Conservation (phyloP, 225 moss, liverwort and hornwort genomes). For the Straminergon stramineum region DNA sequence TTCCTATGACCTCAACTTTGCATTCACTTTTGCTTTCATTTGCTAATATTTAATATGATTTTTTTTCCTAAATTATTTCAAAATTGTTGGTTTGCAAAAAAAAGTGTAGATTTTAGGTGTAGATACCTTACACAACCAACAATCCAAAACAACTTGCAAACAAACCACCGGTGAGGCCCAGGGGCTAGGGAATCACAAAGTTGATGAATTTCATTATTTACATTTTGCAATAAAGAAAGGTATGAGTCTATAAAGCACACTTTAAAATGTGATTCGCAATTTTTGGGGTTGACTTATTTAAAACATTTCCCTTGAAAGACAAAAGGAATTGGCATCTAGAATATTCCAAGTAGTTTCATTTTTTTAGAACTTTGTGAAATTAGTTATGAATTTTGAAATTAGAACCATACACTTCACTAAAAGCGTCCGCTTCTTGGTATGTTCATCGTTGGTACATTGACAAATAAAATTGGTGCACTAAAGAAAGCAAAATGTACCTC, state of each 20-base stretch:
- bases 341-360: rapidly evolving
- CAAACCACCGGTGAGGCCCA: rapidly evolving
- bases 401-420: neutral
- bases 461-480: neutral
- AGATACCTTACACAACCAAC: rapidly evolving
- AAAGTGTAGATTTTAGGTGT: rapidly evolving
- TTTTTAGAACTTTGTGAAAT: neutral
- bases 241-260: neutral
- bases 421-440: rapidly evolving
- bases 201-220: neutral
- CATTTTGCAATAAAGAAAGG: rapidly evolving
- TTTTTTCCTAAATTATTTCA: neutral
- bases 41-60: neutral
- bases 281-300: neutral
- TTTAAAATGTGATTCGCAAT: neutral
- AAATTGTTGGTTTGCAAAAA: neutral
- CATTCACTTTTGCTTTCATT: neutral
- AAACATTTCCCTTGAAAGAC: neutral
- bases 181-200: rapidly evolving
- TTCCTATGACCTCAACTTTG: neutral
- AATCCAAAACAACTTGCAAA: neutral
- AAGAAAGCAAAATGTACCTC: neutral
- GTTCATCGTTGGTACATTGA: neutral
- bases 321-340: neutral
- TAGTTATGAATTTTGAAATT: neutral